Evolutionary conservation across 805 yeast genomes (phyloP), one percentile per base, ranked within the genome.

Genomic region (Spathaspora gorwiae): DNA sequence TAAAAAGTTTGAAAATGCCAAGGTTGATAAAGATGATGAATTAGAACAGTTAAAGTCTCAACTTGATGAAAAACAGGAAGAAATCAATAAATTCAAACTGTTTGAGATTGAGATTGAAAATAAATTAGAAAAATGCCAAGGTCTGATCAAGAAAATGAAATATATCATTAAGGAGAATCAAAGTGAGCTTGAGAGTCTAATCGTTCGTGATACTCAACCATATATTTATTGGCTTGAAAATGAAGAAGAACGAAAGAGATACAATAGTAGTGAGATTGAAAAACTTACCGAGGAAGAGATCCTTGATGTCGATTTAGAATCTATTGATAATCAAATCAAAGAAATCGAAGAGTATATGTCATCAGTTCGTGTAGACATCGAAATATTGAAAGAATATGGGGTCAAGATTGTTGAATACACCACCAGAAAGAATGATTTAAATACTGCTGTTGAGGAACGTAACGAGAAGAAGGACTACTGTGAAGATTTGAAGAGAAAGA

Each of bases 351-450:
- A 67, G 2, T 76, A 75, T 49, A 67, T 87, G 55, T 76, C 75
- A 5, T 72, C 72, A 12, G 77, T 81, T 7, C 75, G 73, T 46
- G 83, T 83, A 4, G 92, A 92, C 59, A 72, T 84, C 46, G 90
- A 85, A 45, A 78, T 87, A 2, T 68, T 92, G 39, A 79, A 79
- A 46, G 95, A 90, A 51, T 94, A 90, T 60, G 85, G 86, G 0
- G 61, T 68, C 35, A 79, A 95, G 47, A 75, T 76, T 40, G 59
- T 60, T 1, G 97, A 90, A 54, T 89, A 74, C 56, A 75, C 72
- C 30, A 66, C 73, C 3, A 75, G 97, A 46, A 79, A 83, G 54
- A 54, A 60, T 0, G 94, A 85, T 47, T 68, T 92, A 54, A 85
- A 86, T 53, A 70, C 68, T 15, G 83, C 97, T 0, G 84, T 89